Percentiles rank a stretch among this genome's conserved stretches.
phyloP scores from a whole-genome alignment of 805 yeast genomes.

The Isabelozyma gotoi region DNA sequence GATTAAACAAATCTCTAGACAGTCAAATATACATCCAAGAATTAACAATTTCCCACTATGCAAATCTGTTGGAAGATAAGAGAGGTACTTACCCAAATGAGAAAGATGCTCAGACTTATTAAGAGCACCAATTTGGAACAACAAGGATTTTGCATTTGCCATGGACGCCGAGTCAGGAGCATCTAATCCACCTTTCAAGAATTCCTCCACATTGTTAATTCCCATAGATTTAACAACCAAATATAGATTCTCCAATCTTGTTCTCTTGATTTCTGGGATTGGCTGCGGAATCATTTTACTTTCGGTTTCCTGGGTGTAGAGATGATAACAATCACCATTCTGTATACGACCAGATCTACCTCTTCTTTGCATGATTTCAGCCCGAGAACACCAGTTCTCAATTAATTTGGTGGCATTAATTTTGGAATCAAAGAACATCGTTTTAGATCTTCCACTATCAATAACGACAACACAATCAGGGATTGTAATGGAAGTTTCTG shows the following conservation, averaged over 20 bases:
- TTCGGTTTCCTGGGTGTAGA: constrained; percentile 64
- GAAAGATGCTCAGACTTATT: constrained; percentile 50
- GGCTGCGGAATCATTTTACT: constrained; percentile 67
- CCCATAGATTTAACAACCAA: constrained; percentile 90
- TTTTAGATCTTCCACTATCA: constrained; percentile 84
- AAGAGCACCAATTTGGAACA: constrained; percentile 76
- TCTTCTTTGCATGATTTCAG: constrained; percentile 86
- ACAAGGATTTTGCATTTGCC: constrained; percentile 47
- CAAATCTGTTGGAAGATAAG: constrained; percentile 83
- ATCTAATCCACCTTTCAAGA: constrained; percentile 75
- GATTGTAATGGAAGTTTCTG: constrained; percentile 95
- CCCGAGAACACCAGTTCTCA: constrained; percentile 86
- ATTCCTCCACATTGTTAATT: constrained; percentile 63
- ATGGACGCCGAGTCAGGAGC: constrained; percentile 64
- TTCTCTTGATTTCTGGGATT: constrained; percentile 83
- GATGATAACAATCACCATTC: constrained; percentile 76
- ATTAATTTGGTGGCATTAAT: constrained; percentile 68
- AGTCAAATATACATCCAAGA: constrained; percentile 79
- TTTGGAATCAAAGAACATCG: constrained; percentile 65
- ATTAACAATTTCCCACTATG: constrained; percentile 81
- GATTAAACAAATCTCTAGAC: constrained; percentile 73
- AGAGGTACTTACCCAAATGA: constrained; percentile 74
- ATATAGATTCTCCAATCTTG: constrained; percentile 80
- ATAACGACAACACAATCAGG: constrained; percentile 92
- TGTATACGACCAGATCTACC: constrained; percentile 99